Percentiles rank a stretch among this genome's conserved stretches.
phyloP scores from a whole-genome alignment of 306 rosid genomes.

The Castanospermum australe region DNA sequence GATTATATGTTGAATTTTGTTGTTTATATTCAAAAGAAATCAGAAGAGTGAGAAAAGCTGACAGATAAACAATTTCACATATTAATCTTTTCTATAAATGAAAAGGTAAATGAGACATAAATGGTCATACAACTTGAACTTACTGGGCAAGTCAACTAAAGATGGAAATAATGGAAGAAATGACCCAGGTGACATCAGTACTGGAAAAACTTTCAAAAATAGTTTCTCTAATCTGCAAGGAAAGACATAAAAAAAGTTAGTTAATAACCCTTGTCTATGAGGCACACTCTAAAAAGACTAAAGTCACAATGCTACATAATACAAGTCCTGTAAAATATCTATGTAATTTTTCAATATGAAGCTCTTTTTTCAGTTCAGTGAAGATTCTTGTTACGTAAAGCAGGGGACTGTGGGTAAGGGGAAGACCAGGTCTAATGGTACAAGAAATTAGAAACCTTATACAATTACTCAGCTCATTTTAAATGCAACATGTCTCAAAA shows the following conservation, averaged over 20 bases:
- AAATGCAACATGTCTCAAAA: not conserved
- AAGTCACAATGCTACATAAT: slow-evolving; percentile 17
- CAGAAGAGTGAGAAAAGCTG: not conserved
- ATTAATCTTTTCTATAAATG: not conserved
- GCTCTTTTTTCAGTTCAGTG: not conserved
- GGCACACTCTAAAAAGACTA: not conserved
- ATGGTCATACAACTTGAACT: slow-evolving; percentile 31
- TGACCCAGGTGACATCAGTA: slow-evolving; percentile 84
- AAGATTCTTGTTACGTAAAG: not conserved
- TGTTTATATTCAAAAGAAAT: not conserved
- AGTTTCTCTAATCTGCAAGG: slow-evolving; percentile 72
- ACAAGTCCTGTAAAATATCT: not conserved
- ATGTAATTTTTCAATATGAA: not conserved
- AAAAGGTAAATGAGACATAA: not conserved
- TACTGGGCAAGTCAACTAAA: slow-evolving; percentile 88
- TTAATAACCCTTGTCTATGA: slow-evolving; percentile 7
- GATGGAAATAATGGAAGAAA: slow-evolving; percentile 83
- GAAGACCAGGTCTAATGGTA: not conserved
- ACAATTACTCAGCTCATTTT: not conserved
- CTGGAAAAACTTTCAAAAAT: slow-evolving; percentile 72
- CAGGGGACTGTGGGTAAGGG: not conserved
- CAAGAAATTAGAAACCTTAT: not conserved
- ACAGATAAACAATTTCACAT: not conserved
- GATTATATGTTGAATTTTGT: not conserved
- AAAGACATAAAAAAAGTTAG: slow-evolving; percentile 1